Conservation (phyloP, 139 green algal genomes). For the Micromonas commoda region DNA sequence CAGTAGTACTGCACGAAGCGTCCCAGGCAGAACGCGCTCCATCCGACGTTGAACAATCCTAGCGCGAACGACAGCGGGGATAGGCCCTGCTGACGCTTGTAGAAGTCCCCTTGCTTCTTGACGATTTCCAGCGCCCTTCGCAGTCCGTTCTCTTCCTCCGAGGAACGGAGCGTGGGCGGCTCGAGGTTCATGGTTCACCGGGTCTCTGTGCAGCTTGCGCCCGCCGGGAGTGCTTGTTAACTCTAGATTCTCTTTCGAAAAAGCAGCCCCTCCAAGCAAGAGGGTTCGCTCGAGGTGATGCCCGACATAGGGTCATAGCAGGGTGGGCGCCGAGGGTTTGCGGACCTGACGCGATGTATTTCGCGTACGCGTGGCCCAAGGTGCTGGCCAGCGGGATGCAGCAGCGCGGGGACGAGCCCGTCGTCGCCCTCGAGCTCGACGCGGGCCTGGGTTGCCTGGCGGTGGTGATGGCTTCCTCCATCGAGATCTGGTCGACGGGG, state of each 20-base stretch:
- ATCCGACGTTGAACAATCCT: neutral
- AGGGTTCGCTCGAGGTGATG: no score
- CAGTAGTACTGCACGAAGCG: neutral
- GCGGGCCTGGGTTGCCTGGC: neutral
- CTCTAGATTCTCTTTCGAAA: no score
- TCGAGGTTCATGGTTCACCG: neutral
- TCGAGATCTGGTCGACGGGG: neutral
- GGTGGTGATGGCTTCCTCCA: neutral
- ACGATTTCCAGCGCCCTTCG: neutral
- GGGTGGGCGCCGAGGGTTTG: no score
- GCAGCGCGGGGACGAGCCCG: neutral
- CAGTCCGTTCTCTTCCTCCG: neutral
- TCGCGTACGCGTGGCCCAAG: neutral
- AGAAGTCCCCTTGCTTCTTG: neutral
- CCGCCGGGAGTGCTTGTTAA: no score
- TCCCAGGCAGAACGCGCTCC: neutral
- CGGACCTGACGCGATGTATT: no score
- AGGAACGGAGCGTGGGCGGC: neutral
- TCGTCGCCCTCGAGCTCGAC: neutral
- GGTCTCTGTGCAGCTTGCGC: no score
- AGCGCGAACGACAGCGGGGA: neutral
- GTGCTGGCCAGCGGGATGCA: neutral
- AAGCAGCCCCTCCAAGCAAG: no score
- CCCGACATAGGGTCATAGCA: no score
- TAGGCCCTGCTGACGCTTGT: neutral